These are phyloP conservation scores for Ploettnerulaceae sp. DNA, from an alignment of 2,329 filamentous ascomycete species.

Conservation along the genomic window DNA sequence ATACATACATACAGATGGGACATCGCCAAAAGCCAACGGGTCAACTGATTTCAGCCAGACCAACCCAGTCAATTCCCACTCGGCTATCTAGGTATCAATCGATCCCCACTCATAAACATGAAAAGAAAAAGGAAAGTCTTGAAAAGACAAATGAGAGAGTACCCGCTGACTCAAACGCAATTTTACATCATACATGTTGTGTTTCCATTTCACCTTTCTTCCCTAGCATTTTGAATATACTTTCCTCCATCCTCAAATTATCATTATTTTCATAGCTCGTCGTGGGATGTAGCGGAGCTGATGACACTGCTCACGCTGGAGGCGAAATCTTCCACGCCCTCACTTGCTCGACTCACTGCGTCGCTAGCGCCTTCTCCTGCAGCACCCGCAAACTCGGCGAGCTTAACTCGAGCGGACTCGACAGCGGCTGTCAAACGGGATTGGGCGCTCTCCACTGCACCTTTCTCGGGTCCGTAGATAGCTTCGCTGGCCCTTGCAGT, in stretches of 20 bases:
- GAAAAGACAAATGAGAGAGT: not conserved
- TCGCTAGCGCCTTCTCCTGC: conserved; percentile 34
- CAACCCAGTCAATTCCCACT: not conserved
- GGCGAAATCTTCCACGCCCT: conserved; percentile 42
- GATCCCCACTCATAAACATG: not conserved
- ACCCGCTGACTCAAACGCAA: not conserved
- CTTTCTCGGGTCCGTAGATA: conserved; percentile 29
- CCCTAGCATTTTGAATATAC: not conserved
- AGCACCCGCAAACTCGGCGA: conserved; percentile 26
- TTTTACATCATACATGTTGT: conserved; percentile 3
- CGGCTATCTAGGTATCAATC: not conserved
- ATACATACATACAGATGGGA: conserved; percentile 3
- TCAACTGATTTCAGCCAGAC: not conserved
- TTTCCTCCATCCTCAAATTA: conserved; percentile 5
- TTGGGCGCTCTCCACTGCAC: conserved; percentile 31
- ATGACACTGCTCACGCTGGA: conserved; percentile 41
- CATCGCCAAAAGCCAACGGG: not conserved
- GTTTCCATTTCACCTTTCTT: not conserved
- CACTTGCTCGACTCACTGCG: conserved; percentile 36
- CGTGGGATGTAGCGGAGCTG: conserved; percentile 42
- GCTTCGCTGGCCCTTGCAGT: conserved; percentile 21
- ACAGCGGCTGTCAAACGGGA: conserved; percentile 27
- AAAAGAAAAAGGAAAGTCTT: not conserved
- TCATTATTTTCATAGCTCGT: conserved; percentile 43
- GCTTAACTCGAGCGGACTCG: conserved; percentile 28